These are phyloP conservation scores for Ceratobasidium sp. DNA, from an alignment of 1,284 basidiomycete genomes.

Conservation along the genomic window DNA sequence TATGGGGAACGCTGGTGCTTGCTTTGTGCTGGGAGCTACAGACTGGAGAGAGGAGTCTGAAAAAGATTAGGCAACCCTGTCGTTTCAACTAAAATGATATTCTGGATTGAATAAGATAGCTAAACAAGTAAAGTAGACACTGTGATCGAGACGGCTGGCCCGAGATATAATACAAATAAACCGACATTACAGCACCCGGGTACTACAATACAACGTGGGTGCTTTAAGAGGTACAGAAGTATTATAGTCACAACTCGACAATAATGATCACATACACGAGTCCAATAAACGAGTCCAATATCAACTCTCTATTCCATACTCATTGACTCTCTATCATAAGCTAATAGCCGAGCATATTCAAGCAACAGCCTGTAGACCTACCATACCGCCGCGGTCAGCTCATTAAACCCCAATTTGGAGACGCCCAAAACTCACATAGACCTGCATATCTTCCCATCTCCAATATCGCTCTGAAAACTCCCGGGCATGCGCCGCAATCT, in stretches of 20 bases:
- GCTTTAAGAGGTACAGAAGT: neutral
- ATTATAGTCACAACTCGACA: neutral
- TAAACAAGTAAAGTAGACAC: neutral
- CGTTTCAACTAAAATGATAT: neutral
- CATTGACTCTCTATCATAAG: slow-evolving; percentile 50
- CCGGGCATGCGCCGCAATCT: slow-evolving; percentile 59
- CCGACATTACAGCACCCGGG: neutral
- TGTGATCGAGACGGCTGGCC: neutral
- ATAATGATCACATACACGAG: neutral
- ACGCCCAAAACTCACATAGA: slow-evolving; percentile 55
- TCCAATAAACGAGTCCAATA: neutral
- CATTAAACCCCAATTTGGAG: neutral
- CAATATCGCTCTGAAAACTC: slow-evolving; percentile 61
- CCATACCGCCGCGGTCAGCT: neutral
- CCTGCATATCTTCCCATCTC: slow-evolving; percentile 65
- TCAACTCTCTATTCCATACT: neutral
- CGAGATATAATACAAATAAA: neutral
- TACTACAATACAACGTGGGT: neutral
- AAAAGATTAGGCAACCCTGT: neutral
- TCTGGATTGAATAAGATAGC: neutral
- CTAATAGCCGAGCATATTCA: slow-evolving; percentile 51
- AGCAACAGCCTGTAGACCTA: slow-evolving; percentile 51
- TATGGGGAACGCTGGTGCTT: slow-evolving; percentile 46
- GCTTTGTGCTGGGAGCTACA: slow-evolving; percentile 41
- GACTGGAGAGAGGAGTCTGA: slow-evolving; percentile 9